Conservation (phyloP, 139 green algal species). For the Volvox reticuliferus region DNA sequence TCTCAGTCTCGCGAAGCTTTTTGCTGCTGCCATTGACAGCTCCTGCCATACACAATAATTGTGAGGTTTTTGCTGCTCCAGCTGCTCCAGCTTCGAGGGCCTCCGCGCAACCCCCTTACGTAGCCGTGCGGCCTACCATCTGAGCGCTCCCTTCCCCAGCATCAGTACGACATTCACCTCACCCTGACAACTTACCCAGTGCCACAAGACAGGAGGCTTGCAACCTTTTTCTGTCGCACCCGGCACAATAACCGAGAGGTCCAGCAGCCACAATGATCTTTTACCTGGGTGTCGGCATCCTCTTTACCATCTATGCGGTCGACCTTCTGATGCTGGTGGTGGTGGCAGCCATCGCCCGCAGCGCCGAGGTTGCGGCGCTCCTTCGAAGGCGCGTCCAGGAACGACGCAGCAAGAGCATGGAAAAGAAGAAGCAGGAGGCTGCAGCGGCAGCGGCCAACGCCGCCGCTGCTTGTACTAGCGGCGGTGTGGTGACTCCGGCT, state of each 20-base stretch:
- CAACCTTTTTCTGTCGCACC: not conserved
- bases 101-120: no score
- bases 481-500: not conserved
- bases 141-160: not conserved
- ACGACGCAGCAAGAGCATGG: constrained; percentile 34
- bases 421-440: constrained; percentile 18
- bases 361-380: constrained; percentile 43
- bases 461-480: not conserved
- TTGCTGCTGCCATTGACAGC: no score
- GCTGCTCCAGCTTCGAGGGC: no score
- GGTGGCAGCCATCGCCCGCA: constrained; percentile 54
- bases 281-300: constrained; percentile 60
- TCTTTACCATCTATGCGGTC: constrained; percentile 69
- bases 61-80: no score
- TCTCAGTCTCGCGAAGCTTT: no score
- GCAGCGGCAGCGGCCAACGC: not conserved
- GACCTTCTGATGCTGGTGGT: constrained; percentile 72
- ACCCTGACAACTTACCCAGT: not conserved
- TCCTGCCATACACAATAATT: no score
- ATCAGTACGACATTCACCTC: not conserved
- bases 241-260: not conserved
- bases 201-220: no score
- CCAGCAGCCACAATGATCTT: constrained; percentile 52
- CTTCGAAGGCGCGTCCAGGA: not conserved
- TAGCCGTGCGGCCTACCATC: not conserved